phyloP scores from a whole-genome alignment of 2,329 filamentous ascomycete genomes.

The Exophiala aquamarina region DNA sequence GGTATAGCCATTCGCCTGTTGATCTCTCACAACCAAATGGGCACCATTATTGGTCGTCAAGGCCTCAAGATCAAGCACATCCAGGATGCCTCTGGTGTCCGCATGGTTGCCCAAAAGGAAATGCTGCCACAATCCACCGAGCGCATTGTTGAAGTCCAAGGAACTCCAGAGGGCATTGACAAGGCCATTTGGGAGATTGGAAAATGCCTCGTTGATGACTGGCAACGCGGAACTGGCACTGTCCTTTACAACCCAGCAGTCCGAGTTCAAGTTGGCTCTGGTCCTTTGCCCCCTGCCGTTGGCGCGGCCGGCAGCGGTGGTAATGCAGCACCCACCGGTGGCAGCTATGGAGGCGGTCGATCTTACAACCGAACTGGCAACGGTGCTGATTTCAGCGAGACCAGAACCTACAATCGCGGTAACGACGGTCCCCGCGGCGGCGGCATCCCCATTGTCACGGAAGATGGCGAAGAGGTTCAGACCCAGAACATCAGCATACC shows the following conservation, averaged over 20 bases:
- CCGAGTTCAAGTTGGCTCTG: constrained; percentile 69
- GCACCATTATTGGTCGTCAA: constrained; percentile 95
- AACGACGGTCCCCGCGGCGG: constrained; percentile 58
- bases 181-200: constrained; percentile 98
- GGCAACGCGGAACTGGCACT: constrained; percentile 94
- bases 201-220: constrained; percentile 97
- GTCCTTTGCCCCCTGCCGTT: constrained; percentile 52
- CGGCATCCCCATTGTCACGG: constrained; percentile 83
- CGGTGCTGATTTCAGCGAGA: constrained; percentile 94
- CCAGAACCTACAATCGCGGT: constrained; percentile 70
- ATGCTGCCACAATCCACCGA: constrained; percentile 99
- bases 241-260: constrained; percentile 97
- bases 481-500: constrained; percentile 99
- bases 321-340: constrained; percentile 40
- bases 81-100: constrained; percentile 91
- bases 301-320: constrained; percentile 33
- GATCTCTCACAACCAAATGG: constrained; percentile 99
- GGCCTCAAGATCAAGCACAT: constrained; percentile 99
- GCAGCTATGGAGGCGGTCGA: constrained; percentile 58
- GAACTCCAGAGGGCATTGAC: constrained; percentile 91
- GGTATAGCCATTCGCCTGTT: constrained; percentile 85
- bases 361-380: constrained; percentile 92
- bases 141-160: constrained; percentile 94
- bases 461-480: constrained; percentile 96
- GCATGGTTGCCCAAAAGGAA: constrained; percentile 99